Percentiles rank a stretch among this genome's conserved stretches.
Conservation (phyloP, 371 early-diverging fungal genomes). For the Mortierella sp. region DNA sequence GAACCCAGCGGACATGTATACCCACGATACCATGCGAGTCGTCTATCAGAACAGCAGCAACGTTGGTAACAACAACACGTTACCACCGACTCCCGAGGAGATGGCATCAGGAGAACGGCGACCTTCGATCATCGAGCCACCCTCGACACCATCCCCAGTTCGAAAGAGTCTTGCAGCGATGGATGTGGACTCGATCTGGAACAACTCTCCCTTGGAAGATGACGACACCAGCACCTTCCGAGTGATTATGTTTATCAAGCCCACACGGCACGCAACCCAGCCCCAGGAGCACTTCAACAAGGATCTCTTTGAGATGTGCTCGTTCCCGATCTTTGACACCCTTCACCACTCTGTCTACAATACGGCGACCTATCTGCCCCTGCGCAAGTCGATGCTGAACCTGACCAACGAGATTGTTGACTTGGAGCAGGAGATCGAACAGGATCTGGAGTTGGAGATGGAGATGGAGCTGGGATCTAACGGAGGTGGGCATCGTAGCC, state of each 20-base stretch:
- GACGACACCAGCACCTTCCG: slow-evolving; percentile 18
- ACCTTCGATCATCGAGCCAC: background rate
- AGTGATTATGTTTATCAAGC: slow-evolving; percentile 48
- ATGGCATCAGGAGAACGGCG: background rate
- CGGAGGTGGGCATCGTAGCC: background rate
- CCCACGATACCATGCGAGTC: slow-evolving; percentile 37
- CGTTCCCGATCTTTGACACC: slow-evolving; percentile 50
- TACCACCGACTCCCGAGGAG: background rate
- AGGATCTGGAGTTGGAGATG: slow-evolving; percentile 14
- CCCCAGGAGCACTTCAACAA: slow-evolving; percentile 32
- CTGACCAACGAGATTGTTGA: slow-evolving; percentile 45
- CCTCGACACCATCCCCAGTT: background rate
- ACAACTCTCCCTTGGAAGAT: background rate
- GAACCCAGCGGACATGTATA: slow-evolving; percentile 45
- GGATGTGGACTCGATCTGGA: slow-evolving; percentile 43
- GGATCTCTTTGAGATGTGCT: slow-evolving; percentile 32
- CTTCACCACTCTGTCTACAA: slow-evolving; percentile 52
- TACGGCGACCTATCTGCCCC: slow-evolving; percentile 32
- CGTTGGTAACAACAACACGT: slow-evolving; percentile 1
- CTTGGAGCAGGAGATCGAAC: slow-evolving; percentile 36
- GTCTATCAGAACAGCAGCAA: background rate
- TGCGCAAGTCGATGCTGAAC: slow-evolving; percentile 39
- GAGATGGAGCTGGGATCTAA: slow-evolving; percentile 12
- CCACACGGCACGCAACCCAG: slow-evolving; percentile 47
- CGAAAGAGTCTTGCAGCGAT: slow-evolving; percentile 32